phyloP scores from a whole-genome alignment of 768 basidiomycete species.

The Tulasnella sp. region DNA sequence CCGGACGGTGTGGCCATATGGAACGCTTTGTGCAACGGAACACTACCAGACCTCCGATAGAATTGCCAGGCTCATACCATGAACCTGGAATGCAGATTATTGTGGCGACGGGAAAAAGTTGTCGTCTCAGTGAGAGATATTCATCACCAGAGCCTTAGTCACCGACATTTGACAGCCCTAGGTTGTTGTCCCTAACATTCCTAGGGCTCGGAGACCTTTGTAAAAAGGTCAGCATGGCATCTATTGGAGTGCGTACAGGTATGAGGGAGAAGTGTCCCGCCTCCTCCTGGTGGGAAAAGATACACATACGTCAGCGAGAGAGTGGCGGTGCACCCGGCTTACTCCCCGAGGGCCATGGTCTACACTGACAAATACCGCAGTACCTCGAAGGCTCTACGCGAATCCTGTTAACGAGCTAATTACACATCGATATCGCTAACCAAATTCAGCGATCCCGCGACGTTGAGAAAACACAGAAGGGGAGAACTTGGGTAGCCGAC shows the following conservation, averaged over 20 bases:
- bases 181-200: background rate
- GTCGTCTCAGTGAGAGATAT: background rate
- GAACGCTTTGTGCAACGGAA: background rate
- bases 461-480: background rate
- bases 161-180: background rate
- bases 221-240: background rate
- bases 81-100: background rate
- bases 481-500: background rate
- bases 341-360: background rate
- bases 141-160: background rate
- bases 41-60: background rate
- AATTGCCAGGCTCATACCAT: background rate
- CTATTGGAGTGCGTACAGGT: background rate
- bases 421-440: background rate
- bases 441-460: background rate
- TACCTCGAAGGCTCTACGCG: background rate
- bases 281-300: background rate
- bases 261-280: background rate
- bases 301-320: background rate
- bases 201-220: background rate
- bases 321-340: background rate
- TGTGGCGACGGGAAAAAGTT: background rate
- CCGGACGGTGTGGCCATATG: background rate
- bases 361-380: background rate
- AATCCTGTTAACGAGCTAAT: background rate